phyloP scores from a whole-genome alignment of 192 early-diverging fungal genomes.

The Coemansia aciculifera region DNA sequence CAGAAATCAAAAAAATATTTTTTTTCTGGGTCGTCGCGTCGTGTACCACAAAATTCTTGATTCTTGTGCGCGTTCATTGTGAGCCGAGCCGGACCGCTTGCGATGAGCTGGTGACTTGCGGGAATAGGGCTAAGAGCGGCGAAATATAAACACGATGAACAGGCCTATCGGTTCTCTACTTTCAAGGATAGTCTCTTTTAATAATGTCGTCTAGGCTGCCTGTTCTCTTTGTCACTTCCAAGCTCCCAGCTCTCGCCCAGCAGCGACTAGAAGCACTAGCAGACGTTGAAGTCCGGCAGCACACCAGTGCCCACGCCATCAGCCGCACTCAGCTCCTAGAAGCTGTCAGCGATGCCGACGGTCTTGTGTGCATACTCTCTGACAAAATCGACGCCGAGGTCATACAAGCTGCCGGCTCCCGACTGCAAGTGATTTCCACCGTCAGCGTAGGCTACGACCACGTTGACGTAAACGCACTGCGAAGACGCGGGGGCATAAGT shows the following conservation, averaged over 20 bases:
- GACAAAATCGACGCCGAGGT: conserved; percentile 75
- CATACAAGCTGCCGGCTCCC: conserved; percentile 63
- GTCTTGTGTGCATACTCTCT: conserved; percentile 67
- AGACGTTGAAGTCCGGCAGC: conserved; percentile 58
- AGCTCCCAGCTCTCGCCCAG: conserved; percentile 56
- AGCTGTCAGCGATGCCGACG: conserved; percentile 53
- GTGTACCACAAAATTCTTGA: background rate
- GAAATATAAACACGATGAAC: too few species aligned
- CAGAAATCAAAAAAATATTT: background rate
- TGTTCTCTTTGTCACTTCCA: conserved; percentile 55
- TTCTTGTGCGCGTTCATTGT: too few species aligned
- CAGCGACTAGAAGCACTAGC: conserved; percentile 48
- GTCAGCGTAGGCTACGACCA: conserved; percentile 85
- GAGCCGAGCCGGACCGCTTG: background rate
- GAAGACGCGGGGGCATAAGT: conserved; percentile 51
- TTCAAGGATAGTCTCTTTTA: background rate
- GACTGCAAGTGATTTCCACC: conserved; percentile 73
- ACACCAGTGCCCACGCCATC: conserved; percentile 56
- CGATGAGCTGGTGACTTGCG: background rate
- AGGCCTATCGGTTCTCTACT: too few species aligned
- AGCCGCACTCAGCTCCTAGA: conserved; percentile 56
- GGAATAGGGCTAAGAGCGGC: too few species aligned
- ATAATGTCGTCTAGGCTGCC: conserved; percentile 13
- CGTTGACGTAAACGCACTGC: conserved; percentile 60
- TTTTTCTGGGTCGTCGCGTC: background rate